A percentile compares a stretch with the other conserved stretches of the same genome.
These are phyloP conservation scores for Penicillium sp. DNA, from an alignment of 2,329 filamentous ascomycete species.

Conservation along the genomic window DNA sequence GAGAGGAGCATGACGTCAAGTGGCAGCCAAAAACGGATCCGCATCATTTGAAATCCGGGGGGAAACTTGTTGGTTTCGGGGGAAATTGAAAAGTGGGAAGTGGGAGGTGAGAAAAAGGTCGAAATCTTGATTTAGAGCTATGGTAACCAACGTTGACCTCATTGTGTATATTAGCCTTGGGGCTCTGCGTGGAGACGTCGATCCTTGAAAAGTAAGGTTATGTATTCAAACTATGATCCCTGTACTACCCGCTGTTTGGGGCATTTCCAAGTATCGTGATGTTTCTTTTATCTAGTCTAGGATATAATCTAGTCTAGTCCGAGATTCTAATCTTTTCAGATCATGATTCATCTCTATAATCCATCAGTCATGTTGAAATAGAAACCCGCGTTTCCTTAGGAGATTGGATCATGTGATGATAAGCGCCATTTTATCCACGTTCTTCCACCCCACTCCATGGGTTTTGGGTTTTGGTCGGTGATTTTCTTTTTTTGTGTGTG, in stretches of 20 bases:
- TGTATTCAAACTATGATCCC: no score
- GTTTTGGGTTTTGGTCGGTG: background rate
- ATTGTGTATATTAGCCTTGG: background rate
- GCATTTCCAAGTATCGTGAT: no score
- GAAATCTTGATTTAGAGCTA: background rate
- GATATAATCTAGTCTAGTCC: no score
- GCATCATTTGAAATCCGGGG: background rate
- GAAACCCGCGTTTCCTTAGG: background rate
- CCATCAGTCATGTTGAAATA: no score
- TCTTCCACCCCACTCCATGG: background rate
- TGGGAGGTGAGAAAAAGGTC: background rate
- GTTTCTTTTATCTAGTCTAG: no score
- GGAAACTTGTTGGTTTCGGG: background rate
- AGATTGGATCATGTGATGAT: background rate
- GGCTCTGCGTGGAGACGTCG: background rate
- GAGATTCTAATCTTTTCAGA: no score
- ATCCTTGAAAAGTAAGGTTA: background rate
- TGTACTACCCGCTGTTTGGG: no score
- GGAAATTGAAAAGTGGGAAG: background rate
- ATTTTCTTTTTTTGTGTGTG: background rate
- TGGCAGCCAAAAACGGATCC: background rate
- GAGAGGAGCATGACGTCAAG: constrained; percentile 16
- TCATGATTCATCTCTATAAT: background rate
- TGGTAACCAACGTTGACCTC: background rate
- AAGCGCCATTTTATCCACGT: background rate